A percentile compares a stretch with the other conserved stretches of the same genome.
Conservation (phyloP, 257 asterid species). For the Gentiana dahurica region DNA sequence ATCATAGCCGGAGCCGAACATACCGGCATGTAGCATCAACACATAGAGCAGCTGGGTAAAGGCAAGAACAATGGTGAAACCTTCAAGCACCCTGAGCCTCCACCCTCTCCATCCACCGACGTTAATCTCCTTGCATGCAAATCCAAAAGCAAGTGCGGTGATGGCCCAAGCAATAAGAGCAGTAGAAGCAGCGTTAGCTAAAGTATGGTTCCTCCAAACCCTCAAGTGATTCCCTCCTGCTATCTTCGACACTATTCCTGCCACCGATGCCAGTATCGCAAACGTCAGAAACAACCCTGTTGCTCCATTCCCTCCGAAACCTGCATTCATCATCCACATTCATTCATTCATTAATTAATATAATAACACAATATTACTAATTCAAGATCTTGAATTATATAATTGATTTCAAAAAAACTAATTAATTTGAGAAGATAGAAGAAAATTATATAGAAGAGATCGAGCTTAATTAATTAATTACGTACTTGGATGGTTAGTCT, state of each 20-base stretch:
- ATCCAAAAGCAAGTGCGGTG: slow-evolving; percentile 68
- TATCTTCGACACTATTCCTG: slow-evolving; percentile 62
- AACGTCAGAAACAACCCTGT: slow-evolving; percentile 53
- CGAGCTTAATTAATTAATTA: background rate
- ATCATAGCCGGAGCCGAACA: slow-evolving; percentile 59
- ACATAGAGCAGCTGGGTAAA: slow-evolving; percentile 61
- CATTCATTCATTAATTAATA: too few relatives aligned
- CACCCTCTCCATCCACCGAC: slow-evolving; percentile 81
- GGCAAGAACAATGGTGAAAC: slow-evolving; percentile 45
- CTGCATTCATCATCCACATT: slow-evolving; percentile 14
- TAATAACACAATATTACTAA: too few relatives aligned
- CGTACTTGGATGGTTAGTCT: slow-evolving; percentile 73
- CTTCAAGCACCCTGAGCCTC: slow-evolving; percentile 81
- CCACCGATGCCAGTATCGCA: slow-evolving; percentile 51
- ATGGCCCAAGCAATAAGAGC: slow-evolving; percentile 75
- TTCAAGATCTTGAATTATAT: too few relatives aligned
- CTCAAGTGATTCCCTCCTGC: slow-evolving; percentile 70
- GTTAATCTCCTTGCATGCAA: slow-evolving; percentile 84
- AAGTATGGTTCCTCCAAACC: slow-evolving; percentile 73
- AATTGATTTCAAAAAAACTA: too few relatives aligned
- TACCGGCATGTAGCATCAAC: slow-evolving; percentile 60
- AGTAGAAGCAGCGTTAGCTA: slow-evolving; percentile 71
- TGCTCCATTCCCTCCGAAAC: slow-evolving; percentile 83
- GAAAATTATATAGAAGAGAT: background rate
- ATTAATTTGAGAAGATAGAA: background rate